Conservation (phyloP, 192 early-diverging fungal species). For the Rhizophlyctis rosea region DNA sequence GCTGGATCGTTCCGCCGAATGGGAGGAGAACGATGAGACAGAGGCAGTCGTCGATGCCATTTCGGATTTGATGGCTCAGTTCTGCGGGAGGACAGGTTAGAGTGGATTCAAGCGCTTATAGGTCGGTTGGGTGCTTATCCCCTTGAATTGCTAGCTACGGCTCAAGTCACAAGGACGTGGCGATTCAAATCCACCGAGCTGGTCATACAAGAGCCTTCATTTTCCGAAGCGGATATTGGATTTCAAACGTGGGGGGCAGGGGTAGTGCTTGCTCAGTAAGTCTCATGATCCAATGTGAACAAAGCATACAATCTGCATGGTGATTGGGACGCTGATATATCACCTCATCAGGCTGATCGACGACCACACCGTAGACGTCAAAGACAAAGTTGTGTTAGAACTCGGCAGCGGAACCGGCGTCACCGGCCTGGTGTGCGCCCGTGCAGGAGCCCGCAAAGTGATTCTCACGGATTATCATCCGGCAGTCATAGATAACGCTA, state of each 20-base stretch:
- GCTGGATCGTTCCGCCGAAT: neutral
- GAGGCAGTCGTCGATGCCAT: neutral
- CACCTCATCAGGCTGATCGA: neutral
- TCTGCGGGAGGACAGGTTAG: neutral
- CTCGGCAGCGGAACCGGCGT: conserved; percentile 36
- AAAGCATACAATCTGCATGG: no score
- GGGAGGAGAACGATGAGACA: neutral
- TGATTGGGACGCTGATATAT: no score
- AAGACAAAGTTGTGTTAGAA: conserved; percentile 31
- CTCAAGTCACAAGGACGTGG: neutral
- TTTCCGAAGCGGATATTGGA: conserved; percentile 28
- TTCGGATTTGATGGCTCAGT: neutral
- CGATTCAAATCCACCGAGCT: neutral
- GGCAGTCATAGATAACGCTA: conserved; percentile 20
- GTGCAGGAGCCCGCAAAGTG: neutral
- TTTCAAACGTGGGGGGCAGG: conserved; percentile 41
- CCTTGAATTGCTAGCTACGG: no score
- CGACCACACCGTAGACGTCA: neutral
- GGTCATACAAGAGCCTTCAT: conserved; percentile 16
- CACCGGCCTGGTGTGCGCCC: conserved; percentile 21
- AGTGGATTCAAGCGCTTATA: no score
- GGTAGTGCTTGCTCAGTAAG: conserved; percentile 24
- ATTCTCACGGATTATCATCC: conserved; percentile 31
- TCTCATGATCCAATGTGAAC: neutral
- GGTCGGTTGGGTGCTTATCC: no score